Percentiles rank a stretch among this genome's conserved stretches.
phyloP scores from a whole-genome alignment of 148 eudicot species.

The Drosera capensis region DNA sequence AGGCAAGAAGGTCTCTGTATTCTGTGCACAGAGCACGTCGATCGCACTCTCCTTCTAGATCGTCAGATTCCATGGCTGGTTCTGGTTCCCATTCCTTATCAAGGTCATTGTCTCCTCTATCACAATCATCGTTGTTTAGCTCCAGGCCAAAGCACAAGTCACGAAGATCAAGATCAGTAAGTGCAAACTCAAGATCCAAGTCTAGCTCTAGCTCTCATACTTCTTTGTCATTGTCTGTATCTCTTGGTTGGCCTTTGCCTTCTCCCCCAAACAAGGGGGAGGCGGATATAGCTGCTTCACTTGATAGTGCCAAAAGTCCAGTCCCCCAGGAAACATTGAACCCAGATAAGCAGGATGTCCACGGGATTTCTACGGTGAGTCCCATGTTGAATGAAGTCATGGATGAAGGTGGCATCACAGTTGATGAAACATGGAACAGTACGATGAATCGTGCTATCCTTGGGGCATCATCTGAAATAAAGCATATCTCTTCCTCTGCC shows the following conservation, averaged over 20 bases:
- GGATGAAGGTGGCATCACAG: too few species aligned
- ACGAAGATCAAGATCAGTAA: conserved; percentile 2
- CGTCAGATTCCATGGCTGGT: background rate
- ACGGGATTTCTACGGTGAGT: conserved; percentile 9
- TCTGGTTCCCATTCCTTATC: conserved; percentile 14
- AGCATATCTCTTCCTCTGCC: too few species aligned
- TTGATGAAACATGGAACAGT: too few species aligned
- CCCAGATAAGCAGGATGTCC: conserved; percentile 10
- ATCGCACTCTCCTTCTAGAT: conserved; percentile 13
- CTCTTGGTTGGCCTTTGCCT: conserved; percentile 12
- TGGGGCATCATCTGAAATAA: too few species aligned
- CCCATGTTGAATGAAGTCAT: too few species aligned
- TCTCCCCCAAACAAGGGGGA: conserved; percentile 17
- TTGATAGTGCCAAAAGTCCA: conserved; percentile 8
- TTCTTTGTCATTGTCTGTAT: conserved; percentile 18
- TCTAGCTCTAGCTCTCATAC: conserved; percentile 23
- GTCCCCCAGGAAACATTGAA: conserved; percentile 7
- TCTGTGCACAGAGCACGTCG: background rate
- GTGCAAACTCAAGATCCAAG: conserved; percentile 11
- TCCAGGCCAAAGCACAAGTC: conserved; percentile 6
- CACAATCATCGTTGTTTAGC: conserved; percentile 4
- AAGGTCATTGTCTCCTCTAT: conserved; percentile 9
- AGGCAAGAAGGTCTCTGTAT: conserved; percentile 15
- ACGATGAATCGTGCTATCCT: too few species aligned
- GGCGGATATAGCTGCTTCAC: conserved; percentile 10